These are phyloP conservation scores for Cordyceps cateniannulata DNA, from an alignment of 2,329 filamentous ascomycete genomes.

Conservation along the genomic window DNA sequence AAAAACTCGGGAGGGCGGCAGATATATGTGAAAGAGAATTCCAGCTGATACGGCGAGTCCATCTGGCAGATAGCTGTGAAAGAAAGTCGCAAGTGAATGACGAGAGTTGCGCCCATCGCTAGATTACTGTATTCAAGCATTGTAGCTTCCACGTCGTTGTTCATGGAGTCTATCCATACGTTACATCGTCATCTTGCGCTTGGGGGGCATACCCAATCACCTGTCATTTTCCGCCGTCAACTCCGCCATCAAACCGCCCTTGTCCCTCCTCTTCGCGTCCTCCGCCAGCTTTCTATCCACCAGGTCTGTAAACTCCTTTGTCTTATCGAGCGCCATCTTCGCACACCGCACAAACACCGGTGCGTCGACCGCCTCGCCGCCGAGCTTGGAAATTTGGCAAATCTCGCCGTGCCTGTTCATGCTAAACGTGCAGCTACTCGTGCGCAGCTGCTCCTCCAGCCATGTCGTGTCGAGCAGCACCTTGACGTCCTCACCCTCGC, in stretches of 20 bases:
- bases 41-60: too few species aligned
- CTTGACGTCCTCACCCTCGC: conserved; percentile 33
- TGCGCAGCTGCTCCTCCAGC: conserved; percentile 69
- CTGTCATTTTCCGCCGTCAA: conserved; percentile 78
- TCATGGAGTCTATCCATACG: not conserved
- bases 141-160: not conserved
- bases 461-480: conserved; percentile 66
- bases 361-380: conserved; percentile 76
- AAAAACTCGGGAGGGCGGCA: too few species aligned
- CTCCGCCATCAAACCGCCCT: conserved; percentile 72
- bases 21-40: too few species aligned
- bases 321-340: conserved; percentile 67
- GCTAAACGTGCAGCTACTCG: conserved; percentile 71
- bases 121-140: too few species aligned
- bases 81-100: too few species aligned
- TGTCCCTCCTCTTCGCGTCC: conserved; percentile 71
- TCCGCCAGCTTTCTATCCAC: conserved; percentile 68
- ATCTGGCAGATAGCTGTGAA: too few species aligned
- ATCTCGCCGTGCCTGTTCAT: conserved; percentile 87
- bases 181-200: not conserved
- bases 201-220: not conserved
- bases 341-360: conserved; percentile 70
- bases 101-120: too few species aligned
- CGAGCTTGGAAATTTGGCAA: conserved; percentile 85
- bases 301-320: conserved; percentile 69